Conservation (phyloP, 176 grass and related monocot genomes). For the Triticum dicoccoides region DNA sequence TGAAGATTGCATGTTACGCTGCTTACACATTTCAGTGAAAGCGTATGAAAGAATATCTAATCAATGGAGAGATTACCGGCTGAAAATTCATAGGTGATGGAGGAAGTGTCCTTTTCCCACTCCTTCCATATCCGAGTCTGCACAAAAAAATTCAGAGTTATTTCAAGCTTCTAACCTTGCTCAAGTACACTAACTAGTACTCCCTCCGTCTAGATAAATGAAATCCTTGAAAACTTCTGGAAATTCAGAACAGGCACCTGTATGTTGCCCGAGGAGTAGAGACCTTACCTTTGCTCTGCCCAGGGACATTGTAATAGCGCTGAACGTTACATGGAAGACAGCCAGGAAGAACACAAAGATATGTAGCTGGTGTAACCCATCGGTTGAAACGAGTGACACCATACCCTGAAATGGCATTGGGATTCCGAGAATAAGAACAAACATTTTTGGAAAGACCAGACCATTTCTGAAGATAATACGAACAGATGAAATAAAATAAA, state of each 20-base stretch:
- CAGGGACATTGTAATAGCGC: slow-evolving; percentile 65
- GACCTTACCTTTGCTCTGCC: slow-evolving; percentile 75
- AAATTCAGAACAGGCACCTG: not conserved
- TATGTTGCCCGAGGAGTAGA: not conserved
- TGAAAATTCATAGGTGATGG: slow-evolving; percentile 54
- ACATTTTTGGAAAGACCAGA: not conserved
- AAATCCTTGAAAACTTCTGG: not conserved
- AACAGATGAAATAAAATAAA: not conserved
- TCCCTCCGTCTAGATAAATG: not conserved
- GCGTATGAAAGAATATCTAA: not conserved
- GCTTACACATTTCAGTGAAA: slow-evolving; percentile 12
- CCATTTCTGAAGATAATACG: not conserved
- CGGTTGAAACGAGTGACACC: slow-evolving; percentile 67
- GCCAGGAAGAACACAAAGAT: slow-evolving; percentile 95
- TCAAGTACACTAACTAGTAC: not conserved
- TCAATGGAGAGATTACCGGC: slow-evolving; percentile 39
- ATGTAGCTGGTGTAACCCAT: slow-evolving; percentile 76
- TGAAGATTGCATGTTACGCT: not conserved
- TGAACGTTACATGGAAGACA: slow-evolving; percentile 73
- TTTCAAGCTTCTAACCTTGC: not conserved
- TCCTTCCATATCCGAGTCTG: slow-evolving; percentile 86
- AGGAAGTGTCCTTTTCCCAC: slow-evolving; percentile 80
- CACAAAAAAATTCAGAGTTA: slow-evolving; percentile 18
- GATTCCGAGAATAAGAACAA: not conserved
- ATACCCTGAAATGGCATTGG: slow-evolving; percentile 53